A percentile compares a stretch with the other conserved stretches of the same genome.
phyloP scores from a whole-genome alignment of 2,329 filamentous ascomycete genomes.

The Graphiopsis chlorocephala region DNA sequence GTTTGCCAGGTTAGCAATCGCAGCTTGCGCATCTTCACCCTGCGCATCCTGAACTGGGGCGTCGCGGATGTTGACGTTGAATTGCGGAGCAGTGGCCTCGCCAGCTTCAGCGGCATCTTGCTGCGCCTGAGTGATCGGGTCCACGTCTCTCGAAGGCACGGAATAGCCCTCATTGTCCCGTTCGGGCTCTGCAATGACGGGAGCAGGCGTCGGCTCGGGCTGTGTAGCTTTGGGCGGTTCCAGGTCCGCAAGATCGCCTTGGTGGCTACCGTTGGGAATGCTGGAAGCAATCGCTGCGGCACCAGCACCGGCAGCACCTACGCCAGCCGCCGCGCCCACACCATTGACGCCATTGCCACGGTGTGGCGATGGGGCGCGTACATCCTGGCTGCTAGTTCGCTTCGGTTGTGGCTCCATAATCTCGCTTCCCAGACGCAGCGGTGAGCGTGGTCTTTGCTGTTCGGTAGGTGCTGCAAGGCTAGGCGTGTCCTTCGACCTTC shows the following conservation, averaged over 20 bases:
- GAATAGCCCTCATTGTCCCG: conserved; percentile 71
- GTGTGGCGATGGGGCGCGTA: neutral
- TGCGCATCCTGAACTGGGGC: conserved; percentile 76
- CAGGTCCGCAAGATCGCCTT: conserved; percentile 34
- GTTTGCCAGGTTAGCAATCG: conserved; percentile 71
- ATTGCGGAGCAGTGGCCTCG: conserved; percentile 60
- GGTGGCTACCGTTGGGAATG: conserved; percentile 32
- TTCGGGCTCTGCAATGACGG: conserved; percentile 9
- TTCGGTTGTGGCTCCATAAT: conserved; percentile 25
- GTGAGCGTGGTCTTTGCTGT: conserved; percentile 30
- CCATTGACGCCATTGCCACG: neutral
- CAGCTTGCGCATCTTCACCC: conserved; percentile 65
- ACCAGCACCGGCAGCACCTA: conserved; percentile 9
- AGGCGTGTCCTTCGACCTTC: conserved; percentile 60
- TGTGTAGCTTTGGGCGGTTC: conserved; percentile 31
- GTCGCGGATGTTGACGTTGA: conserved; percentile 77
- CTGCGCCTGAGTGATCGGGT: conserved; percentile 66
- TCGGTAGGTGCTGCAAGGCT: conserved; percentile 37
- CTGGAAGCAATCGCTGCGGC: conserved; percentile 19
- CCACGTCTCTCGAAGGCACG: conserved; percentile 62
- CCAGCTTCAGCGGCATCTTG: conserved; percentile 52
- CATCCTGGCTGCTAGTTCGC: neutral
- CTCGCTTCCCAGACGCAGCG: conserved; percentile 32
- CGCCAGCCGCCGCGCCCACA: neutral
- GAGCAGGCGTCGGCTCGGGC: conserved; percentile 17